Evolutionary conservation across 2,329 filamentous ascomycete species (phyloP).

Genomic region (Elsinoe batatas): DNA sequence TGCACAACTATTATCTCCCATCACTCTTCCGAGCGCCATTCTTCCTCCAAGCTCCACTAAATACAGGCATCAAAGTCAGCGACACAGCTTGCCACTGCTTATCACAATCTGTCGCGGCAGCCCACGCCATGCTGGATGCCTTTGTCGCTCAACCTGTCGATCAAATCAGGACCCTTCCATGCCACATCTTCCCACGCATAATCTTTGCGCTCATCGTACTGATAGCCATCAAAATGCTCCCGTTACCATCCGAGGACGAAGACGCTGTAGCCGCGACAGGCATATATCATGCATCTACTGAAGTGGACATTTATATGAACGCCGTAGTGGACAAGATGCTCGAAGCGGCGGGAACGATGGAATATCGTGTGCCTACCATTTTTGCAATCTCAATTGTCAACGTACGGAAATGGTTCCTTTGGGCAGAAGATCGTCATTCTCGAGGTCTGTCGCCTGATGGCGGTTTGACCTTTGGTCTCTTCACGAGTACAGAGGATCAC

Average conservation of each 20-base stretch:
- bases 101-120: conserved; percentile 55
- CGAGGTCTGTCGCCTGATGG: neutral
- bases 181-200: neutral
- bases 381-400: neutral
- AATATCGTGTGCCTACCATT: conserved; percentile 5
- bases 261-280: neutral
- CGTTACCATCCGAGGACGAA: neutral
- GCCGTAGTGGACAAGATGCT: neutral
- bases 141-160: conserved; percentile 39
- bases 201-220: neutral
- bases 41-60: conserved; percentile 35
- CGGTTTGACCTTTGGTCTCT: neutral
- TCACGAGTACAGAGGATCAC: conserved; percentile 6
- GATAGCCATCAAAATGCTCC: neutral
- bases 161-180: neutral
- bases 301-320: neutral
- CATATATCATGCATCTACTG: neutral
- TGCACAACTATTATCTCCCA: conserved; percentile 53
- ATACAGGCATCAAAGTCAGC: conserved; percentile 35
- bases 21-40: conserved; percentile 42
- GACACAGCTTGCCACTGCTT: conserved; percentile 57
- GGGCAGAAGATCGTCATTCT: neutral
- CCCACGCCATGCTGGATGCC: conserved; percentile 56
- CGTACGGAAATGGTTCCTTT: conserved; percentile 1
- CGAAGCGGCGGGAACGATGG: conserved; percentile 9